Evolutionary conservation across 805 yeast genomes (phyloP), one percentile per base, ranked within the genome.

Genomic region (Metschnikowia proteae): DNA sequence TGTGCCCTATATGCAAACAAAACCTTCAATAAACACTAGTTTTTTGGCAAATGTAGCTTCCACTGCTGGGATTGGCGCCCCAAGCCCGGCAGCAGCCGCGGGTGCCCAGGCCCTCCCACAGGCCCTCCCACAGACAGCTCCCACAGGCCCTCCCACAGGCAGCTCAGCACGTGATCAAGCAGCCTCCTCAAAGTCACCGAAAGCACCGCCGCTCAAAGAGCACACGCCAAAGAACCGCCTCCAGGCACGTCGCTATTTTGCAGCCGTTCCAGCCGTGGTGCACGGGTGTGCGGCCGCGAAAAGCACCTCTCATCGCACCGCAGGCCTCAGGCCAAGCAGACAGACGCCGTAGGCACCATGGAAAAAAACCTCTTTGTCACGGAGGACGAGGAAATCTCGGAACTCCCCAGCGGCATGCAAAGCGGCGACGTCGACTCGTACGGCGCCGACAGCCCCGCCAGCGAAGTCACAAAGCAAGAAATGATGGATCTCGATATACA

Each of bases 361-460:
- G 50, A 49, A 25, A 40, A 49, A 13, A 45, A 56, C 29, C 57
- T 56, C 6, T 56, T 56, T 37, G 60, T 56, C 35, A 43, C 49
- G 1, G 60, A 56, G 27, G 60, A 56, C 7, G 60, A 56, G 13
- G 60, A 56, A 2, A 45, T 50, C 36, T 43, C 43, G 3, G 49
- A 45, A 13, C 29, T 34, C 25, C 38, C 52, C 8, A 31, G 36
- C 9, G 47, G 39, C 28, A n/a, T 25, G 7, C 45, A 42, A 5
- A 42, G 26, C 30, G 29, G 30, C 17, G 28, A n/a, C 13, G 28
- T 17, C 8, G 31, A 42, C n/a, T 3, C 6, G 3, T 27, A 27
- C 22, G 31, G 36, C 11, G 43, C 32, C 3, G 43, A 39, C 17
- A 17, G 28, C 6, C 34, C 35, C 3, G 31, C 23, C n/a, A 33